A percentile compares a stretch with the other conserved stretches of the same genome.
Evolutionary conservation across 306 rosid species (phyloP).

Genomic region (Lupinus albus): DNA sequence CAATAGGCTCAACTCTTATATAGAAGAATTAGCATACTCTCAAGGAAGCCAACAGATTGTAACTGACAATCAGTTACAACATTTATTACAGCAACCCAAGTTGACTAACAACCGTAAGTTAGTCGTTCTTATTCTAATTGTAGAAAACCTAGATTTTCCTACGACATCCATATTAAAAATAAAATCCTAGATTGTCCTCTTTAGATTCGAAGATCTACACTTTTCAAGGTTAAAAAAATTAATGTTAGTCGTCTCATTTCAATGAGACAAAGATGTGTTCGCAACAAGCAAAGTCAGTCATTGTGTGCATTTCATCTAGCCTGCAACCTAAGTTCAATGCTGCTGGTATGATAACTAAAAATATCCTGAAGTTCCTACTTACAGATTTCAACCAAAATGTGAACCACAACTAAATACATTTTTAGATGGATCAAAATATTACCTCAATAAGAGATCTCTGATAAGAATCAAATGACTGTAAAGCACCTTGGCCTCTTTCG

Average conservation of each 20-base stretch:
- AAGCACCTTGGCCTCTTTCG: conserved; percentile 71
- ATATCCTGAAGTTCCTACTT: neutral
- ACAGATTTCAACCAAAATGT: neutral
- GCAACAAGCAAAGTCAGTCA: neutral
- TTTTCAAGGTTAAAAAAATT: neutral
- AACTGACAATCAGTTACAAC: no score
- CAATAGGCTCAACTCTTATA: no score
- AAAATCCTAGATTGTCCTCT: neutral
- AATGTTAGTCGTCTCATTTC: no score
- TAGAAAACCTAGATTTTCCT: neutral
- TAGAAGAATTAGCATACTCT: no score
- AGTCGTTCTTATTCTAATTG: no score
- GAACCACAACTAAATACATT: neutral
- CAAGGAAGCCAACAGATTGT: no score
- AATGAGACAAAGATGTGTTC: neutral
- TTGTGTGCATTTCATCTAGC: neutral
- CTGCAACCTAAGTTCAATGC: neutral
- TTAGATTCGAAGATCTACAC: neutral
- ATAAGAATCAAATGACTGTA: conserved; percentile 67
- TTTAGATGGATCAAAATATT: conserved; percentile 26
- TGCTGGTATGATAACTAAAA: neutral
- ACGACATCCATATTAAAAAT: neutral
- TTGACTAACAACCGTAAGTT: no score
- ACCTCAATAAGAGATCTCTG: conserved; percentile 83
- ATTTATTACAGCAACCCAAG: no score